phyloP scores from a whole-genome alignment of 768 basidiomycete genomes.

The Phlebiopsis flavidoalba region DNA sequence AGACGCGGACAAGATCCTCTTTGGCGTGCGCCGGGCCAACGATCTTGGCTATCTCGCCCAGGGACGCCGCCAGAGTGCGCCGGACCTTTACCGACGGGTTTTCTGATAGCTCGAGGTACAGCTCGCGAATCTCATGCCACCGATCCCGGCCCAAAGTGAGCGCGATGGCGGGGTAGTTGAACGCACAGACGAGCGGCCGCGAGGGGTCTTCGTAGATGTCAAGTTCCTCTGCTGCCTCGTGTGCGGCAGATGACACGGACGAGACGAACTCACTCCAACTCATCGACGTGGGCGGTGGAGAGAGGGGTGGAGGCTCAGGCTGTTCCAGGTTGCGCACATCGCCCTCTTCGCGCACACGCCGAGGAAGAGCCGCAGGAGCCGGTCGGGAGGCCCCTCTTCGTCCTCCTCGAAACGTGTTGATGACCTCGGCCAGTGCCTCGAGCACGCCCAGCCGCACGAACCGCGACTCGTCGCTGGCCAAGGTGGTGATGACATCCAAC shows the following conservation, averaged over 20 bases:
- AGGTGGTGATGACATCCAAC: constrained; percentile 54
- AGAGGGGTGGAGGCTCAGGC: constrained; percentile 14
- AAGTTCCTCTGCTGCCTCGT: not conserved
- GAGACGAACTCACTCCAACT: constrained; percentile 17
- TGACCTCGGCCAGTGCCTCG: constrained; percentile 85
- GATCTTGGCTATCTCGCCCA: constrained; percentile 86
- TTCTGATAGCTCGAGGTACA: constrained; percentile 63
- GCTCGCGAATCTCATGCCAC: constrained; percentile 68
- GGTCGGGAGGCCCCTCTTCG: constrained; percentile 62
- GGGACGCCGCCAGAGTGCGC: constrained; percentile 77
- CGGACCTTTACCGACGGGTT: constrained; percentile 60
- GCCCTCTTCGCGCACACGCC: constrained; percentile 45
- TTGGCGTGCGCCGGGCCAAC: constrained; percentile 67
- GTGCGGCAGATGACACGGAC: not conserved
- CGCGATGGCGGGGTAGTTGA: constrained; percentile 89
- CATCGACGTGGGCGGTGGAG: constrained; percentile 8
- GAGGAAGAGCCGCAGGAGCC: constrained; percentile 74
- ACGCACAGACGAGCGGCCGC: constrained; percentile 75
- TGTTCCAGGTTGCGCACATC: not conserved
- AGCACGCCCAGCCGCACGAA: constrained; percentile 76
- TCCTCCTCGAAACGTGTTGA: constrained; percentile 74
- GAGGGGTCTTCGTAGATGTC: constrained; percentile 54
- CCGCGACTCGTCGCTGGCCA: constrained; percentile 58
- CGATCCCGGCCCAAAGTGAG: constrained; percentile 71
- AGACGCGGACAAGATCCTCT: constrained; percentile 67